Base-by-base conservation (phyloP, 148 eudicot genomes). In the Linanthus parryae region DNA sequence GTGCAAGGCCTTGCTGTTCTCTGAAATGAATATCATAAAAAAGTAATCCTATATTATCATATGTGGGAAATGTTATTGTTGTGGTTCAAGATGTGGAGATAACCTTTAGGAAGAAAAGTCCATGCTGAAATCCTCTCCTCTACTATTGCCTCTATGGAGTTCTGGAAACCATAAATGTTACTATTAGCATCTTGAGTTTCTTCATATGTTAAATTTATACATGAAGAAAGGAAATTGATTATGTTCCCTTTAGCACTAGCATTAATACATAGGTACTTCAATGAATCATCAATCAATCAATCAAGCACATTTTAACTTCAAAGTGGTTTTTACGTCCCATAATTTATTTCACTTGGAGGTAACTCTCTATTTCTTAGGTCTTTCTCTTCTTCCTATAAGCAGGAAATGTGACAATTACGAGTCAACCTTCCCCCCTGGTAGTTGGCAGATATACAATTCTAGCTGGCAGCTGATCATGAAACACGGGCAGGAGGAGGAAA, bases 61-160 rank as follows among this genome's bases (percentile, higher is more conserved):
- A n/a, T n/a, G n/a, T n/a, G n/a, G n/a, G n/a, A n/a, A n/a, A n/a
- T n/a, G n/a, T n/a, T n/a, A n/a, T n/a, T n/a, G n/a, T n/a, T n/a
- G 42, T 38, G 38, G 48, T 45, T 21, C 16, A 28, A 5, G 23
- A 53, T 22, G 14, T 29, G 36, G 40, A 41, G 52, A 31, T 28
- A 57, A 88, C 98, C 90, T 68, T 49, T 74, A 22, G 98, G 98
- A 61, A 92, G 84, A 79, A 87, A 80, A 59, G 81, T 77, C 98
- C 98, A 92, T 50, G 94, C 88, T 67, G 91, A 87, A 65, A 82
- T 81, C 63, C 66, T 79, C 42, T 81, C 83, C 62, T 84, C 94
- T 44, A 92, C 66, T 41, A 69, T 73, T 37, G 17, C n/a, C n/a
- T n/a, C n/a, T n/a, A n/a, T n/a, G n/a, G n/a, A n/a, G n/a, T n/a